phyloP scores from a whole-genome alignment of 352 stramenopile genomes.

The Phytophthora brassicae region DNA sequence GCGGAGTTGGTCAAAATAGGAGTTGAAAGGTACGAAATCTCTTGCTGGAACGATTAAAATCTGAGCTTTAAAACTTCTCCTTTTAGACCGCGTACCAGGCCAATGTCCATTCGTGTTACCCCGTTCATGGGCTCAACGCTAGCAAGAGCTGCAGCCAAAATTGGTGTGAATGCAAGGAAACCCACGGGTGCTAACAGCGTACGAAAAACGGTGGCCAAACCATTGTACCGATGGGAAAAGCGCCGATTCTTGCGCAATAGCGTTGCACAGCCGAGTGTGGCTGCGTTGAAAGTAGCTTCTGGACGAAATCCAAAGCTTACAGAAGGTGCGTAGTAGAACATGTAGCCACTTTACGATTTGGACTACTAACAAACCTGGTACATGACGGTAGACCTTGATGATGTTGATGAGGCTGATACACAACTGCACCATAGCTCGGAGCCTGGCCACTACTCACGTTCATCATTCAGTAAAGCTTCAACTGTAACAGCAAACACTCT shows the following conservation, averaged over 20 bases:
- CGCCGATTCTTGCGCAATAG: slow-evolving; percentile 27
- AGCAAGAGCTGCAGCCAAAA: slow-evolving; percentile 22
- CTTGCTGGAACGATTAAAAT: background rate
- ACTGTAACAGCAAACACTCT: background rate
- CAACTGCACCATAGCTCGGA: slow-evolving; percentile 46
- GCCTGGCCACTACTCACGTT: slow-evolving; percentile 55
- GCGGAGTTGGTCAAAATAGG: slow-evolving; percentile 17
- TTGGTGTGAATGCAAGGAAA: slow-evolving; percentile 33
- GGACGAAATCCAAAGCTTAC: slow-evolving; percentile 8
- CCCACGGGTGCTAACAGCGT: slow-evolving; percentile 35
- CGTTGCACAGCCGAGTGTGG: slow-evolving; percentile 19
- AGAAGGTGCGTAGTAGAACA: slow-evolving; percentile 11
- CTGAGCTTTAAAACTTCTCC: background rate
- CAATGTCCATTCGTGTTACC: slow-evolving; percentile 25
- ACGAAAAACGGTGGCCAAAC: slow-evolving; percentile 35
- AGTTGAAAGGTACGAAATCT: slow-evolving; percentile 10
- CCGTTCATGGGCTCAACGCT: slow-evolving; percentile 39
- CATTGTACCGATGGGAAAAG: slow-evolving; percentile 63
- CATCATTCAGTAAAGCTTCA: slow-evolving; percentile 28
- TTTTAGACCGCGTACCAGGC: slow-evolving; percentile 22
- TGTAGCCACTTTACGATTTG: background rate
- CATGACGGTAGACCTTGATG: slow-evolving; percentile 33
- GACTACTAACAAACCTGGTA: background rate
- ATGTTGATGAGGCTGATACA: slow-evolving; percentile 46
- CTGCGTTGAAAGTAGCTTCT: slow-evolving; percentile 11